Base-by-base conservation (phyloP, 2,329 filamentous ascomycete genomes). In the Sporothrix pallida region DNA sequence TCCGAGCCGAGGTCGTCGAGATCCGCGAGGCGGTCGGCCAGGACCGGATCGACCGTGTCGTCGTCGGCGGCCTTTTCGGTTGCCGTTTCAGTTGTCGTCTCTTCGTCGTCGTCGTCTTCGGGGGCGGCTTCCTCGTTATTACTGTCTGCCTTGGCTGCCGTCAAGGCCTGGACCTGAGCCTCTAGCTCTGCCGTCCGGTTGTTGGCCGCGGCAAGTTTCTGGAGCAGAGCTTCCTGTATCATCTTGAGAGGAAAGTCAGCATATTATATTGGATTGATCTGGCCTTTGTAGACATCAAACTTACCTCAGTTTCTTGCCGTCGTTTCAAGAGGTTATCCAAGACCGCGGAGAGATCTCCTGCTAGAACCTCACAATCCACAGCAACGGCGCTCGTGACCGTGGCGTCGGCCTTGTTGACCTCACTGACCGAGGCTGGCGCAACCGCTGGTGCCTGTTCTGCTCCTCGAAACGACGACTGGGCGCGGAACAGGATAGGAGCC, bases 101-200 rank as follows among this genome's bases (percentile, higher is more conserved):
- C 17, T 3, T 37, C 37, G 15, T 20, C 62, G 26, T 23, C 44
- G 17, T 50, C 26, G 65, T 69, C 37, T 12, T 46, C 48, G 37
- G 15, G 8, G 62, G 17, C 71, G 7, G 17, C 62, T 5, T 54
- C 31, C 20, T n/a, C 8, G 42, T 44, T 52, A 15, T 15, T 37
- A 20, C 44, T 23, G 58, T 71, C n/a, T 26, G 26, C 7, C 3
- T 15, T 20, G 20, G 46, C 65, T 31, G 12, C 60, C 70, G 70
- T 44, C 87, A 92, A 83, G 75, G 90, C 85, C 56, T 83, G 78
- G 60, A 92, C 83, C 60, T 88, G 86, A 52, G 84, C 84, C 77
- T 92, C 88, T 15, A 92, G 83, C 74, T 88, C 86, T 31, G 89
- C 83, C 73, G 92, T 88, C 71, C 86, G 86, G 76, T 88, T 42